Conservation (phyloP, 176 grass and related monocot species). For the Typha latifolia region DNA sequence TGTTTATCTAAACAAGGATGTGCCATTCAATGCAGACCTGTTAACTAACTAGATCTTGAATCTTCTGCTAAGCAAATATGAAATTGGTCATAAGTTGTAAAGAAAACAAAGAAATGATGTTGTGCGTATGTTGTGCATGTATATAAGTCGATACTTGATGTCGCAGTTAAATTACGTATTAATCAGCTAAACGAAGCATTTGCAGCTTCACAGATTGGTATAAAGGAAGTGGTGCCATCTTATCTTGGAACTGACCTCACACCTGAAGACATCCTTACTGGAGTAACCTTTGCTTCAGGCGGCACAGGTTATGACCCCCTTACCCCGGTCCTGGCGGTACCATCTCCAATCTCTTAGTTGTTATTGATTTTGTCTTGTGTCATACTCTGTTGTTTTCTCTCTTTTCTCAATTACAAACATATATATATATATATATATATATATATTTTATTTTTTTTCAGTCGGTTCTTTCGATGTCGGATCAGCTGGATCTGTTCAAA, state of each 20-base stretch:
- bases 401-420: background rate
- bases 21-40: background rate
- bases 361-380: too few relatives aligned
- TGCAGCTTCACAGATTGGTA: conserved; percentile 30
- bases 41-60: too few relatives aligned
- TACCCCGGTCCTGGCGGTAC: conserved; percentile 36
- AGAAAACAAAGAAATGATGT: too few relatives aligned
- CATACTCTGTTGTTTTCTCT: background rate
- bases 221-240: conserved; percentile 36
- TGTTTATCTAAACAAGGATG: background rate
- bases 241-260: conserved; percentile 31
- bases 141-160: too few relatives aligned
- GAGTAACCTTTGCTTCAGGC: conserved; percentile 37
- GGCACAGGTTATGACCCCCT: conserved; percentile 41
- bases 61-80: too few relatives aligned
- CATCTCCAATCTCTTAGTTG: background rate
- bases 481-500: conserved; percentile 36
- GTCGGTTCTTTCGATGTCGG: conserved; percentile 32
- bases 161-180: background rate
- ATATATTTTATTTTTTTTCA: too few relatives aligned
- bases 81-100: too few relatives aligned
- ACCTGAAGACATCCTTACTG: conserved; percentile 32
- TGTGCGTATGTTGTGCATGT: too few relatives aligned
- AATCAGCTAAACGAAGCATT: background rate
- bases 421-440: too few relatives aligned